These are phyloP conservation scores for Letharia columbiana DNA, from an alignment of 495 filamentous ascomycete species.

Conservation along the genomic window DNA sequence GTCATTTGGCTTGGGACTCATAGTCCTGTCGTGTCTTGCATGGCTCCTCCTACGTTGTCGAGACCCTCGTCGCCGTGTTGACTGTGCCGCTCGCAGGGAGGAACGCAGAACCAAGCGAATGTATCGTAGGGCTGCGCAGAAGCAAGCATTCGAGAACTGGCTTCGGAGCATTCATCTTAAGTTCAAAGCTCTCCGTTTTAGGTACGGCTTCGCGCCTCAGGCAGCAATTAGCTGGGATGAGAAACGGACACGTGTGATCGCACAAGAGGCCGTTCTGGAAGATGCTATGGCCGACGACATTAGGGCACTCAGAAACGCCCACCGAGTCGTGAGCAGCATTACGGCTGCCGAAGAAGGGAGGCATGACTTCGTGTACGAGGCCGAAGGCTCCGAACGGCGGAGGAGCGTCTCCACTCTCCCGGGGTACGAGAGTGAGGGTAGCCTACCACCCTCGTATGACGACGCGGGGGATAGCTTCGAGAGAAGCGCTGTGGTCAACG, in stretches of 20 bases:
- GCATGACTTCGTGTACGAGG: conserved; percentile 15
- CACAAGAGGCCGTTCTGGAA: conserved; percentile 30
- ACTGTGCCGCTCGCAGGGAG: conserved; percentile 32
- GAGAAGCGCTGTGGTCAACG: conserved; percentile 13
- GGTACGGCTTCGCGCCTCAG: conserved; percentile 11
- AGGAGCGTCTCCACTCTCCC: conserved; percentile 24
- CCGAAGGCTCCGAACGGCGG: conserved; percentile 19
- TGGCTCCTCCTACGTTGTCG: conserved; percentile 31
- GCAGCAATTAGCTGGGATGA: conserved; percentile 19
- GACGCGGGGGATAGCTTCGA: conserved; percentile 5
- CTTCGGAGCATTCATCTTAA: conserved; percentile 19
- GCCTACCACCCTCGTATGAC: conserved; percentile 25
- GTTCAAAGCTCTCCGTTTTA: conserved; percentile 16
- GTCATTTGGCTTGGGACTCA: conserved; percentile 24
- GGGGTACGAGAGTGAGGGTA: conserved; percentile 27
- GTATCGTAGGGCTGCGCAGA: conserved; percentile 35
- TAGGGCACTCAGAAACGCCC: conserved; percentile 38
- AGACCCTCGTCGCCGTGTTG: conserved; percentile 32
- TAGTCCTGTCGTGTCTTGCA: conserved; percentile 29
- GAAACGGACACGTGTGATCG: conserved; percentile 23
- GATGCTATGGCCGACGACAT: conserved; percentile 35
- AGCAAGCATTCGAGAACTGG: conserved; percentile 33
- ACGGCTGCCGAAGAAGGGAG: conserved; percentile 38
- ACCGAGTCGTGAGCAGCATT: conserved; percentile 38
- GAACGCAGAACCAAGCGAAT: conserved; percentile 35